These are phyloP conservation scores for Quercus dentata DNA, from an alignment of 306 rosid genomes.

Conservation along the genomic window DNA sequence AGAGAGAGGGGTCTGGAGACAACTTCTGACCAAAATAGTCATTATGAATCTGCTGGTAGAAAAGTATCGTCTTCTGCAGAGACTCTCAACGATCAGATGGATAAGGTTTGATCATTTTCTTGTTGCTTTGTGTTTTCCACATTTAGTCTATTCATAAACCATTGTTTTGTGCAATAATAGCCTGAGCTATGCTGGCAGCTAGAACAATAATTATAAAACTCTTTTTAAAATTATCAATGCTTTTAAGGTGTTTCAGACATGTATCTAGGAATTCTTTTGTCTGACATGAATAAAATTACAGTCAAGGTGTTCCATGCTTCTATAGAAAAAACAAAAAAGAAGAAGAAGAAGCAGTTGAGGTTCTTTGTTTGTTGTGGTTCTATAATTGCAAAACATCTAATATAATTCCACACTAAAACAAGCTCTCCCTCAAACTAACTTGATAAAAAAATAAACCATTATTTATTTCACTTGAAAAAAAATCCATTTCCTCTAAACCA, in stretches of 20 bases:
- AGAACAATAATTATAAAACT: too few relatives aligned
- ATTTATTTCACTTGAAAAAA: background rate
- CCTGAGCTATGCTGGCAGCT: too few relatives aligned
- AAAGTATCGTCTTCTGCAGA: slow-evolving; percentile 62
- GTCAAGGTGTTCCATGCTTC: background rate
- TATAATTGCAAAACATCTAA: background rate
- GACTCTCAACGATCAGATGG: slow-evolving; percentile 52
- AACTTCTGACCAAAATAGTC: slow-evolving; percentile 65
- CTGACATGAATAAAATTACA: background rate
- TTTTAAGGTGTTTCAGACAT: too few relatives aligned
- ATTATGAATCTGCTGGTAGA: slow-evolving; percentile 62
- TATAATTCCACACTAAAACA: background rate
- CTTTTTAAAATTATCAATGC: too few relatives aligned
- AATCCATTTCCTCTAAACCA: background rate
- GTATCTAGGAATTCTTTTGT: background rate
- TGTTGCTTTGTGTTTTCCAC: slow-evolving; percentile 4
- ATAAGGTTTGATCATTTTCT: slow-evolving; percentile 52
- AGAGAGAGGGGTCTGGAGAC: slow-evolving; percentile 89
- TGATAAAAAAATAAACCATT: background rate
- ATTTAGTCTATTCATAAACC: background rate
- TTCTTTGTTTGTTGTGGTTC: background rate
- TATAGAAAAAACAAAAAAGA: background rate
- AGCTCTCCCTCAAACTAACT: background rate
- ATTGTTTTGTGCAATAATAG: background rate
- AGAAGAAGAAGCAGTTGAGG: background rate